phyloP scores from a whole-genome alignment of 1,284 basidiomycete genomes.

The Singerocomus inundabilis region DNA sequence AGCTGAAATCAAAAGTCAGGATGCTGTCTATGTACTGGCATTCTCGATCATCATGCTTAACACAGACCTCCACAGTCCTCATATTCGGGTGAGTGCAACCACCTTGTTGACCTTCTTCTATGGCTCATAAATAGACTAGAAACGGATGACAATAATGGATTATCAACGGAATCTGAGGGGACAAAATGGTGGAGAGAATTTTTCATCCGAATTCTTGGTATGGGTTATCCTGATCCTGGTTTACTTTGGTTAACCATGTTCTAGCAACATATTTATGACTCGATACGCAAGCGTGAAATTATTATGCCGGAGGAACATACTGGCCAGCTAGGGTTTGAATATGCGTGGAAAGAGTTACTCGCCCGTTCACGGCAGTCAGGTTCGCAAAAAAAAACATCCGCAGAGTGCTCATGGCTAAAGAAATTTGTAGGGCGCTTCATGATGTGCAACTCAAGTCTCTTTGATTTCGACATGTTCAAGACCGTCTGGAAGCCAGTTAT shows the following conservation, averaged over 20 bases:
- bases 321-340: conserved; percentile 97
- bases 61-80: conserved; percentile 97
- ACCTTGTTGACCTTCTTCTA: conserved; percentile 4
- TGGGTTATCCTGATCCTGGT: conserved; percentile 24
- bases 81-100: conserved; percentile 67
- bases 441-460: conserved; percentile 74
- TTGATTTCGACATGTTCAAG: conserved; percentile 94
- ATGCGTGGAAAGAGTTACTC: conserved; percentile 97
- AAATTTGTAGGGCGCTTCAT: conserved; percentile 64
- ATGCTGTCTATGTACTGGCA: conserved; percentile 92
- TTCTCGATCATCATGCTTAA: conserved; percentile 99
- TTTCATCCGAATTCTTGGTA: conserved; percentile 84
- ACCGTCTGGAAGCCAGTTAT: conserved; percentile 90
- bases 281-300: conserved; percentile 92
- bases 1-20: conserved; percentile 89
- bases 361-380: conserved; percentile 80
- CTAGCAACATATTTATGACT: conserved; percentile 89
- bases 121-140: conserved; percentile 45
- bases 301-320: conserved; percentile 98
- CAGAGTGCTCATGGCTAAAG: conserved; percentile 6
- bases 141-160: conserved; percentile 96
- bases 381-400: conserved; percentile 32
- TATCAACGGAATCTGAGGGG: conserved; percentile 92
- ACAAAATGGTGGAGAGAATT: conserved; percentile 86
- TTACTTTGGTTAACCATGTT: conserved; percentile 3